Base-by-base conservation (phyloP, 2,329 filamentous ascomycete genomes). In the Cladosporium sp. region DNA sequence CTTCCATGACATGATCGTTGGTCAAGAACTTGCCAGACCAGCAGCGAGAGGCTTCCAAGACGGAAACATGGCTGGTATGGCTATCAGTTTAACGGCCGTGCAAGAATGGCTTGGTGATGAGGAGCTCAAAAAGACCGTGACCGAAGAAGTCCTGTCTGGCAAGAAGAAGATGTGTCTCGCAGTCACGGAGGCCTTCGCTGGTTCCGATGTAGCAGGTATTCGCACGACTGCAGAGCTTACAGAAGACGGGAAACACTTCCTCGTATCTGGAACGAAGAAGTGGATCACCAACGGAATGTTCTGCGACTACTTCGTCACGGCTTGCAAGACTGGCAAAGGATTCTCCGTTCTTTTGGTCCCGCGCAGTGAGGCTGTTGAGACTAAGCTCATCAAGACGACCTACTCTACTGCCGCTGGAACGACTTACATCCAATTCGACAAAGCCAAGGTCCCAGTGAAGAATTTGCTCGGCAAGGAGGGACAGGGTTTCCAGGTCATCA, bases 121-220 rank as follows among this genome's bases (percentile, higher is more conserved):
- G 50, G 72, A 72, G 36, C 78, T 88, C 59, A 84, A 83, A 70
- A 77, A 83, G 58, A 76, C 76, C 47, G 76, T 94, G 40, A 79
- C 83, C 29, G 75, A 82, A 30, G 86, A 93, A 60, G 84, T 88
- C 39, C 78, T 94, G 57, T 80, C 78, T 39, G 88, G 88, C 53
- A 81, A 83, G 76, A 93, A 93, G 80, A 91, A 91, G 76, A 88
- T 93, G 65, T 92, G 85, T 63, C 75, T 95, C 3, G 88, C 88
- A 47, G 89, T 94, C 62, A 93, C 88, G 1, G 89, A 95, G 69
- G 88, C 89, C 0, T 93, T 94, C 69, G 88, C 88, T 13, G 88
- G 88, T 12, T 85, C 80, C 32, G 89, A 94, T 66, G 88, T 94
- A 4, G 86, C 88, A 12, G 83, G 86, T 13, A 74, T 94, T 32